Conservation (phyloP, 768 basidiomycete species). For the Russula vinacea region DNA sequence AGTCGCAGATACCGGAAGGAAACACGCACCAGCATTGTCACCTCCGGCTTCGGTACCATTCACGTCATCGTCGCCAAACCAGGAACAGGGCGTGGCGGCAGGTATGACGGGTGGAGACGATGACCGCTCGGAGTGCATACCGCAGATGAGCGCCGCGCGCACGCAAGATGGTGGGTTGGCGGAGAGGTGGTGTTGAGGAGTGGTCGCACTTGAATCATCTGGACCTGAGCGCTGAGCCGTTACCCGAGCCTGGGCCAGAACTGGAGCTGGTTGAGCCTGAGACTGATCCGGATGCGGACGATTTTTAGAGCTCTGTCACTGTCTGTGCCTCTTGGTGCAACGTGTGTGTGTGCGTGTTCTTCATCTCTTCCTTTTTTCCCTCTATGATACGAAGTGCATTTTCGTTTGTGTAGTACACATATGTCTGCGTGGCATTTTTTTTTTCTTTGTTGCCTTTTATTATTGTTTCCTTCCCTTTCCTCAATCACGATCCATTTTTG, state of each 20-base stretch:
- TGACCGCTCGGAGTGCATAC: conserved; percentile 32
- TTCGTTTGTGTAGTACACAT: background rate
- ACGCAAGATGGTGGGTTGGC: conserved; percentile 77
- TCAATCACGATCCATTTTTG: no score
- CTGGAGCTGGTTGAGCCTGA: conserved; percentile 7
- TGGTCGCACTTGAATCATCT: no score
- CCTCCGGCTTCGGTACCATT: conserved; percentile 16
- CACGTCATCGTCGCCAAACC: conserved; percentile 12
- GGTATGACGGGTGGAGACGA: background rate
- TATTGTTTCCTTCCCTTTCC: background rate
- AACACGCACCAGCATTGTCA: conserved; percentile 32
- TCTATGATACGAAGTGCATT: background rate
- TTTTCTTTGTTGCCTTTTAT: background rate
- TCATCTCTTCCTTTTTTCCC: no score
- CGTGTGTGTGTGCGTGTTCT: no score
- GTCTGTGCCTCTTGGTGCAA: no score
- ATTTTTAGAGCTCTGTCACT: background rate
- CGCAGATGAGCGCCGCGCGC: conserved; percentile 73
- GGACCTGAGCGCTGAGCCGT: background rate
- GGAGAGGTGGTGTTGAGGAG: conserved; percentile 84
- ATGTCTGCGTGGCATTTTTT: no score
- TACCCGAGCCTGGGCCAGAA: background rate
- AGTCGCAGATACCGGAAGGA: conserved; percentile 41
- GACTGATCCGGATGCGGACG: conserved; percentile 37
- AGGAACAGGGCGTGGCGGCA: background rate